phyloP scores from a whole-genome alignment of 2,329 filamentous ascomycete genomes.

The Colletotrichum sp. region DNA sequence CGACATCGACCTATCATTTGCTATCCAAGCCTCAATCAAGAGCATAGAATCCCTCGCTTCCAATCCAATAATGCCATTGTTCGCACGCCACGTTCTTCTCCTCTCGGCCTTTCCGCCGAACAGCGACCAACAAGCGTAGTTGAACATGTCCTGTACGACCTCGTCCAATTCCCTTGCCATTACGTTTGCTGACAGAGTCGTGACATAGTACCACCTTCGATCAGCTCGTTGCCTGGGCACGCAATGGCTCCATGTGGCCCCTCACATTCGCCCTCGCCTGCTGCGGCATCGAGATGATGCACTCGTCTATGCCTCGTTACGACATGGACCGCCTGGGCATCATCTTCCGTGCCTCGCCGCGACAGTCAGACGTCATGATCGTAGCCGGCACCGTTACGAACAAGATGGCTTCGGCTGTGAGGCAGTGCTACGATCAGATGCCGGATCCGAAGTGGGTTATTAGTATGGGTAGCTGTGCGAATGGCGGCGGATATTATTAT shows the following conservation, averaged over 20 bases:
- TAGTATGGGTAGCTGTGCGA: conserved; percentile 85
- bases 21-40: accelerated
- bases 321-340: conserved; percentile 89
- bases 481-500: conserved; percentile 87
- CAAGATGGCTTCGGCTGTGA: conserved; percentile 92
- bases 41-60: accelerated
- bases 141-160: background rate
- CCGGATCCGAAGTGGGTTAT: conserved; percentile 87
- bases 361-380: conserved; percentile 92
- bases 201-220: conserved; percentile 73
- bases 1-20: background rate
- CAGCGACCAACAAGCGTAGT: background rate
- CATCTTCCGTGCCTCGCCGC: conserved; percentile 87
- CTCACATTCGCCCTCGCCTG: conserved; percentile 89
- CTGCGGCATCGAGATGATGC: conserved; percentile 94
- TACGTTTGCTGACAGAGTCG: accelerated
- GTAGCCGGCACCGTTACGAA: conserved; percentile 94
- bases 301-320: conserved; percentile 87
- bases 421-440: conserved; percentile 96
- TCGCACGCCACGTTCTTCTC: background rate
- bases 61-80: background rate
- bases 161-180: background rate
- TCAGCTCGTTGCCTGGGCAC: conserved; percentile 81
- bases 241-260: conserved; percentile 85
- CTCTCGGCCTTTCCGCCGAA: background rate